Conservation (phyloP, 192 early-diverging fungal genomes). For the Lunasporangiospora selenospora region DNA sequence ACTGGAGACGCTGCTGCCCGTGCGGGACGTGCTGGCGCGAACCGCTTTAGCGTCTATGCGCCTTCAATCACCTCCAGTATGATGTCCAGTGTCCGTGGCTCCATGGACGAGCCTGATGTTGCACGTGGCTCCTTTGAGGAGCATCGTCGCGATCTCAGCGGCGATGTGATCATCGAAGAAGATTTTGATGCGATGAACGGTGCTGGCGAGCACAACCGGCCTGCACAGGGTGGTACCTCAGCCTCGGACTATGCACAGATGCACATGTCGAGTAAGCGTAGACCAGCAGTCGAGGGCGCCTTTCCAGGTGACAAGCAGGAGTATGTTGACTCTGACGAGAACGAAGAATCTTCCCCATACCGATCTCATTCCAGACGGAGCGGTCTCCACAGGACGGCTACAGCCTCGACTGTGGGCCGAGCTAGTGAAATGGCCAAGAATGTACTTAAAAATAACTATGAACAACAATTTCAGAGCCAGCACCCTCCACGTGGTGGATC, state of each 20-base stretch:
- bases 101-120: conserved; percentile 23
- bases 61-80: conserved; percentile 45
- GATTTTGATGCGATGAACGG: neutral
- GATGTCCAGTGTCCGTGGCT: conserved; percentile 37
- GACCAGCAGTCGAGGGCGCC: too few species aligned
- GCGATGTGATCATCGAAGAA: neutral
- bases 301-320: conserved; percentile 23
- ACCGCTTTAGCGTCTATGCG: conserved; percentile 29
- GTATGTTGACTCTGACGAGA: conserved; percentile 5
- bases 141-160: neutral
- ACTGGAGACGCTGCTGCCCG: neutral
- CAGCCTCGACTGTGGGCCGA: conserved; percentile 7
- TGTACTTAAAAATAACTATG: conserved; percentile 34
- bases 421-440: conserved; percentile 36
- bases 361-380: conserved; percentile 10
- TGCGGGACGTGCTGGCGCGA: conserved; percentile 8
- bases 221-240: conserved; percentile 30
- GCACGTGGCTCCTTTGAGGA: conserved; percentile 5
- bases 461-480: conserved; percentile 34
- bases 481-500: too few species aligned
- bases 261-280: too few species aligned
- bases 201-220: too few species aligned
- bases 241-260: conserved; percentile 43
- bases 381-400: conserved; percentile 28
- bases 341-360: conserved; percentile 1